These are phyloP conservation scores for Trichomonas tenax DNA, from an alignment of 208 protist genomes.

Conservation along the genomic window DNA sequence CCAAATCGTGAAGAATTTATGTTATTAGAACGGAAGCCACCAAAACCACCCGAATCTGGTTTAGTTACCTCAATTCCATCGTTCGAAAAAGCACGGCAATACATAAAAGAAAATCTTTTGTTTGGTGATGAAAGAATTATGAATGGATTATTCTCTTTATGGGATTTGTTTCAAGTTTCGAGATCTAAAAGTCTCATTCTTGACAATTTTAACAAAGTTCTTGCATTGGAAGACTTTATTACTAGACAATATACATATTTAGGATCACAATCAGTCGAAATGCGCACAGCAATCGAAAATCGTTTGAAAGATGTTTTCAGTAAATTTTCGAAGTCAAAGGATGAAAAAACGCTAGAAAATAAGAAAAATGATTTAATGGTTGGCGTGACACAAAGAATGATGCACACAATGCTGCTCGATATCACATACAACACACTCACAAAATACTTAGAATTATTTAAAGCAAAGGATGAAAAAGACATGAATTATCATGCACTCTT, in stretches of 20 bases:
- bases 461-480: not conserved
- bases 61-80: not conserved
- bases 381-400: not conserved
- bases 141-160: not conserved
- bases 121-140: not conserved
- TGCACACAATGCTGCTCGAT: not conserved
- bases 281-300: not conserved
- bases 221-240: not conserved
- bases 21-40: not conserved
- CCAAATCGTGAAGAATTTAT: conserved; percentile 6
- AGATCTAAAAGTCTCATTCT: not conserved
- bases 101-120: not conserved
- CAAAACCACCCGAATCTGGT: not conserved
- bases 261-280: not conserved
- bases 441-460: not conserved
- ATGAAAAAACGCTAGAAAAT: not conserved
- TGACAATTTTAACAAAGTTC: not conserved
- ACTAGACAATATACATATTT: not conserved
- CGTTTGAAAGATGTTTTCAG: not conserved
- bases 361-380: not conserved
- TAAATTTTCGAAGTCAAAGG: not conserved
- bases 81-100: not conserved
- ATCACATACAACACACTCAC: not conserved
- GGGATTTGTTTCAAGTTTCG: not conserved
- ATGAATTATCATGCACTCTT: not conserved